Percentiles rank a stretch among this genome's conserved stretches.
Conservation (phyloP, 2,329 filamentous ascomycete species). For the Alternaria gaisen region DNA sequence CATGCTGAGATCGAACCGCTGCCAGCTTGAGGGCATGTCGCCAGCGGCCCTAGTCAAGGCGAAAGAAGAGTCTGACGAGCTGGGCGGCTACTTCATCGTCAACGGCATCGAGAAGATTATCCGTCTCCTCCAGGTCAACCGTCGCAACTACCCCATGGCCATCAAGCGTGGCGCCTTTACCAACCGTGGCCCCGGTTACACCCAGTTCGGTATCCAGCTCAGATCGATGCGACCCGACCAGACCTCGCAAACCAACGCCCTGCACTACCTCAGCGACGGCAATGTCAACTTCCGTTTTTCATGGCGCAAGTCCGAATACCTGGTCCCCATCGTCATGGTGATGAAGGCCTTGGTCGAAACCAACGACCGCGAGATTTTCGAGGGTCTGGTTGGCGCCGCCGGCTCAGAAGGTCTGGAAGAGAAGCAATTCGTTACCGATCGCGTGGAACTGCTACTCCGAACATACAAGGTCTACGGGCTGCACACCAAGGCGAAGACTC, state of each 20-base stretch:
- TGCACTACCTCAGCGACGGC: constrained; percentile 94
- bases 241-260: constrained; percentile 94
- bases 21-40: constrained; percentile 86
- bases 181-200: constrained; percentile 87
- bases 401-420: constrained; percentile 81
- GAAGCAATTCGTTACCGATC: constrained; percentile 89
- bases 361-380: constrained; percentile 95
- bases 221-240: constrained; percentile 95
- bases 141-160: constrained; percentile 93
- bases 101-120: constrained; percentile 64
- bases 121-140: constrained; percentile 58
- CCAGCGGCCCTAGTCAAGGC: constrained; percentile 82
- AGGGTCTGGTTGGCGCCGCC: constrained; percentile 83
- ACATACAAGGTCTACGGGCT: constrained; percentile 92
- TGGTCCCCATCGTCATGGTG: constrained; percentile 97
- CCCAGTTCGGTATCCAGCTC: constrained; percentile 87
- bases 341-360: constrained; percentile 94
- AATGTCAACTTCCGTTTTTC: constrained; percentile 98
- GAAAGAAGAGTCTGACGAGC: constrained; percentile 95
- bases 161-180: constrained; percentile 90
- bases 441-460: constrained; percentile 87
- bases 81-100: constrained; percentile 96
- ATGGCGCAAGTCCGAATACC: constrained; percentile 95
- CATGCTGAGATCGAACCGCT: constrained; percentile 76
- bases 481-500: constrained; percentile 81